Base-by-base conservation (phyloP, 2,329 filamentous ascomycete genomes). In the Fusarium concolor region DNA sequence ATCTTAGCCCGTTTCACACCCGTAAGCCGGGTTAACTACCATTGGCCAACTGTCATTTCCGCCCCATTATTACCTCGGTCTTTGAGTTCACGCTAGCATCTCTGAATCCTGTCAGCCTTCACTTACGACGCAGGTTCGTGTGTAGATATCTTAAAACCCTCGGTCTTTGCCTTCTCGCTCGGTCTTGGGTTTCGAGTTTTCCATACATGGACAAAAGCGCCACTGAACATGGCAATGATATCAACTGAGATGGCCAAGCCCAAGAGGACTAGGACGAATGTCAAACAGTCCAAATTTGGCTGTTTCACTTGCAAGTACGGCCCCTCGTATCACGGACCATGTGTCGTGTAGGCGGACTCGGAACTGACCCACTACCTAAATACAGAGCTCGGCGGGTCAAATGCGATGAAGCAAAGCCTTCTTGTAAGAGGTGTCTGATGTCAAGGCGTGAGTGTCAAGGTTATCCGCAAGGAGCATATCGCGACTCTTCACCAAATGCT, bases 251-350 rank as follows among this genome's bases (percentile, higher is more conserved):
- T 20, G 2, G 41, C 14, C 35, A 63, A 55, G 5, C 2, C 39
- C 0, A 71, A 68, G 20, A 53, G 69, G 9, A 72, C 69, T 2
- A 70, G 69, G 52, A 70, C 69, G 4, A 71, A 71, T 26, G 69
- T 71, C 3, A 71, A 52, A 17, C 69, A 71, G 47, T 72, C 69
- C 3, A 71, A 70, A n/a, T 61, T 49, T 31, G 69, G 69, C 11
- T 71, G 69, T 18, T 66, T 70, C 18, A 71, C 69, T 6, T 71
- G 69, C 69, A 71, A 71, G 69, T 71, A 72, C n/a, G 55, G 26
- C 5, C 12, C 29, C 11, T 7, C 5, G 24, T 11, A 17, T n/a
- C 11, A 1, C 6, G 2, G 10, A 11, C 2, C 29, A 15, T 14
- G 8, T 29, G 29, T 31, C 29, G 28, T 3, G 6, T 35, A 35